phyloP scores from a whole-genome alignment of 331 rosid species.

The Rhamnella rubrinervis region DNA sequence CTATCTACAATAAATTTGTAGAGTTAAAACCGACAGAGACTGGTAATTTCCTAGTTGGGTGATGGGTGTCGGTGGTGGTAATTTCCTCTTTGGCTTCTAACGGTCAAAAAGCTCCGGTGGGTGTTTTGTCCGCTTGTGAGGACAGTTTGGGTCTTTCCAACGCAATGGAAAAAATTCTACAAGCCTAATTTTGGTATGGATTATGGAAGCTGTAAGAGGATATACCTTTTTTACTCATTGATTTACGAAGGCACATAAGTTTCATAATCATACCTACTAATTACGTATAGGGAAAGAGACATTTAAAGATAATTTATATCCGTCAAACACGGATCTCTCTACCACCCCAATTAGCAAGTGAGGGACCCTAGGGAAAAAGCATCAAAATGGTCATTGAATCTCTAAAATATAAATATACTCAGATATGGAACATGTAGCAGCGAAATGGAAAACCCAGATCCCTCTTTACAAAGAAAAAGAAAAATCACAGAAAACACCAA shows the following conservation, averaged over 20 bases:
- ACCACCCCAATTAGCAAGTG: neutral
- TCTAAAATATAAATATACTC: too few species aligned
- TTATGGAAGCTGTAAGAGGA: neutral
- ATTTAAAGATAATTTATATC: neutral
- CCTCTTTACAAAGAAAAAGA: too few species aligned
- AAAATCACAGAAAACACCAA: neutral
- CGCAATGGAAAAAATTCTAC: slow-evolving; percentile 40
- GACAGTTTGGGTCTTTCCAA: slow-evolving; percentile 22
- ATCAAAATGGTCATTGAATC: too few species aligned
- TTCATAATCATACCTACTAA: neutral
- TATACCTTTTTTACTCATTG: neutral
- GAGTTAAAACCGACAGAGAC: neutral
- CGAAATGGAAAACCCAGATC: too few species aligned
- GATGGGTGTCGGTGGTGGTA: slow-evolving; percentile 14
- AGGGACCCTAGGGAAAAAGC: neutral
- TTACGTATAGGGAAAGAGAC: neutral
- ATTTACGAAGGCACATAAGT: neutral
- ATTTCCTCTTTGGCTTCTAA: neutral
- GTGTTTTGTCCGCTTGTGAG: slow-evolving; percentile 26
- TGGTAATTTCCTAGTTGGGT: neutral
- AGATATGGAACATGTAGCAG: too few species aligned
- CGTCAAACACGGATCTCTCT: slow-evolving; percentile 31
- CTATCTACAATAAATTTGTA: neutral
- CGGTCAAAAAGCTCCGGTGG: neutral
- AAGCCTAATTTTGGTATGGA: slow-evolving; percentile 16